These are phyloP conservation scores for Hypoxylon sp. DNA, from an alignment of 2,329 filamentous ascomycete species.

Conservation along the genomic window DNA sequence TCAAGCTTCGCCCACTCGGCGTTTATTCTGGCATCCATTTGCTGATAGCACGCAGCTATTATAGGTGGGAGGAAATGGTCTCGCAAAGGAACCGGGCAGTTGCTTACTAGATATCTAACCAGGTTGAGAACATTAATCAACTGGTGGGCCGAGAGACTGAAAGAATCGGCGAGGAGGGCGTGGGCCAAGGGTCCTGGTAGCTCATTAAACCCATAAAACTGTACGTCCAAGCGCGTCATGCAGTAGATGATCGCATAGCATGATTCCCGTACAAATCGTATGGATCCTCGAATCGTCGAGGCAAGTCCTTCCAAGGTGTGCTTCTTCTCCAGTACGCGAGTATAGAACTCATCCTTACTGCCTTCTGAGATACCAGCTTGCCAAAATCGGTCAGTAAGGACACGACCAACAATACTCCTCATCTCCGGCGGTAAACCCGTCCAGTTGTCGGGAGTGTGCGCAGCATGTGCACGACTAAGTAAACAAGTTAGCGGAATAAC, in stretches of 20 bases:
- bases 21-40: slow-evolving; percentile 89
- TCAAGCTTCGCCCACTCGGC: slow-evolving; percentile 87
- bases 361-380: slow-evolving; percentile 97
- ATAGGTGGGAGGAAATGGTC: slow-evolving; percentile 88
- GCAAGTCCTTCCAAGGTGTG: slow-evolving; percentile 92
- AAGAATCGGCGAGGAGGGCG: slow-evolving; percentile 86
- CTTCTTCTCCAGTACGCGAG: slow-evolving; percentile 89
- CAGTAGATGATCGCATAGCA: slow-evolving; percentile 96
- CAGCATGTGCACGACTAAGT: slow-evolving; percentile 85
- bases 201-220: slow-evolving; percentile 92
- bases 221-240: slow-evolving; percentile 86
- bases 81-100: slow-evolving; percentile 85
- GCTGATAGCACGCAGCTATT: slow-evolving; percentile 83
- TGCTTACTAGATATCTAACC: slow-evolving; percentile 88
- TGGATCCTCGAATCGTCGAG: slow-evolving; percentile 89
- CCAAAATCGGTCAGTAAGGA: slow-evolving; percentile 97
- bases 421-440: slow-evolving; percentile 80
- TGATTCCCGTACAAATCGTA: slow-evolving; percentile 91
- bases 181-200: slow-evolving; percentile 86
- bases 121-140: slow-evolving; percentile 93
- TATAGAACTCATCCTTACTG: slow-evolving; percentile 97
- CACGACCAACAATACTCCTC: slow-evolving; percentile 81
- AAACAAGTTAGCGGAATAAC: slow-evolving; percentile 23
- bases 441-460: slow-evolving; percentile 91
- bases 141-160: slow-evolving; percentile 90